Base-by-base conservation (phyloP, 768 basidiomycete genomes). In the Podaxis sp. region DNA sequence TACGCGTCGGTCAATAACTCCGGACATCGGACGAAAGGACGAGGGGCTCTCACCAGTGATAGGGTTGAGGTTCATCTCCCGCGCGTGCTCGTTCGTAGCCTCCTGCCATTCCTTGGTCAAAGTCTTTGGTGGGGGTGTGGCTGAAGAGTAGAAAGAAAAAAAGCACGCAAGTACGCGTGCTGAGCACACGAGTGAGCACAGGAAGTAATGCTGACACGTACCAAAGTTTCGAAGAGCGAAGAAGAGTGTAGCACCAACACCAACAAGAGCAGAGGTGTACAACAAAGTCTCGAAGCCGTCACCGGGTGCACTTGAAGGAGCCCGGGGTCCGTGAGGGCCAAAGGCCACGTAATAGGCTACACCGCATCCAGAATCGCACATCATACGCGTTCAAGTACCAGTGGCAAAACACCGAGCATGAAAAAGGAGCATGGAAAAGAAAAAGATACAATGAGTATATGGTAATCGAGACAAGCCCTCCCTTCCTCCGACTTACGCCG, bases 281-380 rank as follows among this genome's bases (percentile, higher is more conserved):
- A 86, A 65, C 69, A 90, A 70, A 68, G 97, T 82, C 79, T 92
- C 93, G 69, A 88, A 70, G 56, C 70, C 78, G 61, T 90, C 83
- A 30, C 94, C 93, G 26, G 93, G 90, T 64, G 85, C 80, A 75
- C 82, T 83, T 55, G 82, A 76, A 20, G 96, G 95, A 52, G 89
- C 82, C 68, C 96, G 89, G 36, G 94, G 93, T 38, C 96, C 96
- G 76, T 98, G 95, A 30, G 96, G 95, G 38, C 96, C 96, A 77
- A 96, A 99, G 4, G 96, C 91, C 72, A 99, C 91, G 77, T 93
- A 99, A 84, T 98, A 99, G 54, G 95, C 96, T 98, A 75, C 60
- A 63, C 5, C 50, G 54, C 58, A 55, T 20, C 55, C 37, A 54
- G 57, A 10, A 24, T 12, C 49, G 15, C 26, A 22, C 22, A 22